Evolutionary conservation across 805 yeast species (phyloP).

Genomic region (Cyberlindnera nakhonratchasimensis): DNA sequence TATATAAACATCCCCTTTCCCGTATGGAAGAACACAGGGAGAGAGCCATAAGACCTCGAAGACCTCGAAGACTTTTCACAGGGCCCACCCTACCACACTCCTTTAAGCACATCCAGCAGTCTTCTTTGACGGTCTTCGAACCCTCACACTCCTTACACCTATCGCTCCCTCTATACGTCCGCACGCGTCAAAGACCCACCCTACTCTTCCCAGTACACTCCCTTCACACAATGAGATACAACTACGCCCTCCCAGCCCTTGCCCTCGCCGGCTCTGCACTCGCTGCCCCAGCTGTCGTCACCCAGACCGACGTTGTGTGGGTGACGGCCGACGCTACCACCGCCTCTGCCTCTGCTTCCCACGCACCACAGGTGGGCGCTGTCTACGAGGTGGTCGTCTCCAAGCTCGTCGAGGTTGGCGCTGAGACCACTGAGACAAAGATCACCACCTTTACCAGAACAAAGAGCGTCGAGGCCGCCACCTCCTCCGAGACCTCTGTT

Average conservation of each 20-base stretch:
- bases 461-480: slow-evolving; percentile 15
- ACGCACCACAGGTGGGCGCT: slow-evolving; percentile 24
- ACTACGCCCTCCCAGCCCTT: slow-evolving; percentile 23
- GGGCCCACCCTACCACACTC: too few relatives aligned
- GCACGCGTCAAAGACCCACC: background rate
- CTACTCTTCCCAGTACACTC: background rate
- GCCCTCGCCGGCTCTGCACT: slow-evolving; percentile 25
- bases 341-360: slow-evolving; percentile 18
- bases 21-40: too few relatives aligned
- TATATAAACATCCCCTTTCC: too few relatives aligned
- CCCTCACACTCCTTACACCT: background rate
- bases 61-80: too few relatives aligned
- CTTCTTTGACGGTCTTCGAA: too few relatives aligned
- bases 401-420: slow-evolving; percentile 22
- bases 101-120: too few relatives aligned
- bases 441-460: slow-evolving; percentile 25
- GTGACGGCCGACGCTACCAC: slow-evolving; percentile 25
- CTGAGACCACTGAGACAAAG: slow-evolving; percentile 22
- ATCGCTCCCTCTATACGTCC: background rate
- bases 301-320: slow-evolving; percentile 26
- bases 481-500: slow-evolving; percentile 15
- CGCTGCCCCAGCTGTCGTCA: slow-evolving; percentile 29
- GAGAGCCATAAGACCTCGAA: too few relatives aligned
- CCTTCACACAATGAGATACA: slow-evolving; percentile 25
- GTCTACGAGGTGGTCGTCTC: slow-evolving; percentile 26